Conservation (phyloP, 495 filamentous ascomycete species). For the Neurospora sublineolata region DNA sequence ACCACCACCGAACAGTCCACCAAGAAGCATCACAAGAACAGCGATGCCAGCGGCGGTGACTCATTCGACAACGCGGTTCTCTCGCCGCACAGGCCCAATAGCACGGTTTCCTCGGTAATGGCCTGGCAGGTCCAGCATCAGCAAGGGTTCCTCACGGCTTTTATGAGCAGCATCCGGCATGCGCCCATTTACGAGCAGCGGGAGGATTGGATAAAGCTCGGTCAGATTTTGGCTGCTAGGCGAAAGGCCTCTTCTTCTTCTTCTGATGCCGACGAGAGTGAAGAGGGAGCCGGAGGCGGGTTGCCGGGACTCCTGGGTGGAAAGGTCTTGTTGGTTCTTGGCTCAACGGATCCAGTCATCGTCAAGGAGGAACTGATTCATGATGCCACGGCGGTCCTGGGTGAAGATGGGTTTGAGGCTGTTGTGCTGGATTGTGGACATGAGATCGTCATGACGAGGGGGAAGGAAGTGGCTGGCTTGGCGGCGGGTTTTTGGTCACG, state of each 20-base stretch:
- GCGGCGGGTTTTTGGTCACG: conserved; percentile 30
- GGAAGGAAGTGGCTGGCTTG: conserved; percentile 26
- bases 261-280: not conserved
- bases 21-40: conserved; percentile 12
- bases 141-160: conserved; percentile 42
- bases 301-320: conserved; percentile 32
- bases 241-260: conserved; percentile 12
- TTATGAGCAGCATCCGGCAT: conserved; percentile 42
- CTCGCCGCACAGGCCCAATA: conserved; percentile 19
- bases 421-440: conserved; percentile 37
- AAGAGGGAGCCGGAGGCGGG: not conserved
- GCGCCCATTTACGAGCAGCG: conserved; percentile 45
- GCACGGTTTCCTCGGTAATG: conserved; percentile 35
- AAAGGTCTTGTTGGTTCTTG: conserved; percentile 41
- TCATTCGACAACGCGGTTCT: conserved; percentile 32
- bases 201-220: conserved; percentile 48
- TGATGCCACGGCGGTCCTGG: conserved; percentile 33
- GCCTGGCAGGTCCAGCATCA: conserved; percentile 47
- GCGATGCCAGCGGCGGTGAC: conserved; percentile 27
- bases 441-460: conserved; percentile 37
- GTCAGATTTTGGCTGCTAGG: conserved; percentile 32
- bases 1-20: not conserved
- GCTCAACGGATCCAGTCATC: conserved; percentile 43
- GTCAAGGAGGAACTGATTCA: conserved; percentile 39
- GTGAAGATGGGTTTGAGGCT: conserved; percentile 34